Base-by-base conservation (phyloP, 2,329 filamentous ascomycete species). In the Penicillium palitans region DNA sequence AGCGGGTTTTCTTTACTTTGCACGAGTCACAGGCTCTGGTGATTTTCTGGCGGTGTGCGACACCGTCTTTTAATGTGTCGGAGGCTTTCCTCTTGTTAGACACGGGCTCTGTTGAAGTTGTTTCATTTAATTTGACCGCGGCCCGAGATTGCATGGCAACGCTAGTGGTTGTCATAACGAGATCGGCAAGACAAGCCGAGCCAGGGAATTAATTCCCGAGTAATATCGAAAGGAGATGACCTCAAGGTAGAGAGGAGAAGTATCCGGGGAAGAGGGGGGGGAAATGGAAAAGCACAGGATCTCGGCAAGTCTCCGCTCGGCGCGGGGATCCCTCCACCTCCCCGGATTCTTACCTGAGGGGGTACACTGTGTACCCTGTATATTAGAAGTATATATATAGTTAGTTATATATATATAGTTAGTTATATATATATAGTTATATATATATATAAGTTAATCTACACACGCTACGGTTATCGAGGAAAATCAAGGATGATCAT, bases 11-110 rank as follows among this genome's bases (percentile, higher is more conserved):
- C 61, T 75, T 76, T 42, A 69, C 62, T 62, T 76, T 76, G 63
- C 74, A 76, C 40, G 67, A 70, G 62, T 76, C 74, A 62, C 74
- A 76, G 31, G 74, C 74, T 45, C 74, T 62, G 29, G 74, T 76
- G 54, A 75, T 75, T 57, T 75, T 76, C 57, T 72, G 72, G 6
- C 73, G 72, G 25, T 52, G 33, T 21, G 62, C 60, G 35, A 57
- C 58, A 41, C 61, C 61, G 31, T 61, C 50, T 39, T 68, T 66
- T 25, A 55, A 42, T 21, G 61, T 55, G 24, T 68, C 66, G 3
- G 66, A 69, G 6, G 68, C 49, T 54, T 74, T 74, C 52, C 72
- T 71, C 58, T 74, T 75, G 29, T 46, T 39, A 47, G 54, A 40
- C 8, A 42, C 24, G 25, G 42, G 37, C 21, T 59, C 49, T 17